These are phyloP conservation scores for Tulasnella sp. DNA, from an alignment of 768 basidiomycete genomes.

Conservation along the genomic window DNA sequence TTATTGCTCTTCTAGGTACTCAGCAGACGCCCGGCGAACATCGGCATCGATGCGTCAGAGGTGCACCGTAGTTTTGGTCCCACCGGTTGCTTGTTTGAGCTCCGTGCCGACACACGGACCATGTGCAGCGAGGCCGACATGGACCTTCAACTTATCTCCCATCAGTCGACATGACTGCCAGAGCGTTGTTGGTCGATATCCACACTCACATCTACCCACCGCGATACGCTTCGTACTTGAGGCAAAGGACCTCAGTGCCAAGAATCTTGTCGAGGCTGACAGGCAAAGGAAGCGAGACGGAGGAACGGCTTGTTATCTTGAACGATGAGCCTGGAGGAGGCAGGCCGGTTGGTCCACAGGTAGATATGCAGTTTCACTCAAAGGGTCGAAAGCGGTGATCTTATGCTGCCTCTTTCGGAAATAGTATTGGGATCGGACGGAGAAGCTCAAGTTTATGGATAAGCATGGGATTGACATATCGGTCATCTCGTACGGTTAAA, in stretches of 20 bases:
- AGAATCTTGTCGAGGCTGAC: constrained; percentile 44
- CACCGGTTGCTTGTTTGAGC: not conserved
- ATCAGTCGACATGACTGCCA: not conserved
- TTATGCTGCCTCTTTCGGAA: not conserved
- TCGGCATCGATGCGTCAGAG: not conserved
- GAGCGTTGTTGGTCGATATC: constrained; percentile 53
- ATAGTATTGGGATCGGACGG: constrained; percentile 64
- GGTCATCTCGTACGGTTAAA: constrained; percentile 11
- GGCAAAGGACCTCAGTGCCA: constrained; percentile 51
- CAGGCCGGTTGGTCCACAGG: constrained; percentile 68
- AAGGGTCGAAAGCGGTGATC: constrained; percentile 1
- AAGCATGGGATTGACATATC: constrained; percentile 39
- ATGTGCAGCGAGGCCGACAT: not conserved
- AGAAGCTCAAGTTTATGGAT: constrained; percentile 81
- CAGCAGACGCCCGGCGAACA: not conserved
- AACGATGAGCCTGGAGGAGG: constrained; percentile 72
- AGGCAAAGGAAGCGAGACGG: constrained; percentile 33
- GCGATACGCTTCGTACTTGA: constrained; percentile 58
- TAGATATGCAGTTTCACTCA: constrained; percentile 19
- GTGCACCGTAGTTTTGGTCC: not conserved
- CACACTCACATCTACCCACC: constrained; percentile 83
- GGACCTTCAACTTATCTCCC: not conserved
- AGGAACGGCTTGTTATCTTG: constrained; percentile 65
- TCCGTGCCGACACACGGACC: not conserved
- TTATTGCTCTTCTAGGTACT: not conserved